Evolutionary conservation across 306 rosid genomes (phyloP).

Genomic region (Gleditsia sinensis): DNA sequence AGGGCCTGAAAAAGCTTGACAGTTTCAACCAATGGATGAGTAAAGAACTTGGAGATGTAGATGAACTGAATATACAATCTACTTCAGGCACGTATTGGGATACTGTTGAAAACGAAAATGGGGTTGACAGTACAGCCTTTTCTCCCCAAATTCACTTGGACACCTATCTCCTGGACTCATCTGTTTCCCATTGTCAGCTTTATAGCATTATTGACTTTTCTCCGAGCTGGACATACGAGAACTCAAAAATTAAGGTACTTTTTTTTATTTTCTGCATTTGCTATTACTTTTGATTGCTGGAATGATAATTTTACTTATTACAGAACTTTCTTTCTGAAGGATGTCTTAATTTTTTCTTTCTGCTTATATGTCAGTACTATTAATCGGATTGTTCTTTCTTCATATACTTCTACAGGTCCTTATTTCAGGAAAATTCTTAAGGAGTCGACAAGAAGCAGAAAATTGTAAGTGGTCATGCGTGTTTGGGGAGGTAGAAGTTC

Average conservation of each 20-base stretch:
- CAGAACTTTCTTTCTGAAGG: background rate
- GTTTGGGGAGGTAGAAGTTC: slow-evolving; percentile 95
- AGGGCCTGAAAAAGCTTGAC: slow-evolving; percentile 70
- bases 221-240: slow-evolving; percentile 78
- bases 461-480: slow-evolving; percentile 76
- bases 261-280: slow-evolving; percentile 27
- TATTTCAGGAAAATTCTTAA: slow-evolving; percentile 74
- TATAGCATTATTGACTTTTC: slow-evolving; percentile 82
- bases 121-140: slow-evolving; percentile 49
- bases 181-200: slow-evolving; percentile 79
- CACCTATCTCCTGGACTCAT: slow-evolving; percentile 64
- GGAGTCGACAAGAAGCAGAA: slow-evolving; percentile 55
- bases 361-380: slow-evolving; percentile 21
- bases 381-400: slow-evolving; percentile 11
- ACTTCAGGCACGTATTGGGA: slow-evolving; percentile 67
- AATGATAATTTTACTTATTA: background rate
- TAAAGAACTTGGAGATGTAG: slow-evolving; percentile 78
- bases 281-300: slow-evolving; percentile 17
- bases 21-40: slow-evolving; percentile 90
- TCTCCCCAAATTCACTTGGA: slow-evolving; percentile 59
- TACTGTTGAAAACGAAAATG: slow-evolving; percentile 62
- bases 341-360: background rate
- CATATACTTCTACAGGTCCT: slow-evolving; percentile 55
- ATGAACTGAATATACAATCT: slow-evolving; percentile 61
- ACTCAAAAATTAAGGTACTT: slow-evolving; percentile 68